phyloP scores from a whole-genome alignment of 345 rosid species.

The Brassica carinata region DNA sequence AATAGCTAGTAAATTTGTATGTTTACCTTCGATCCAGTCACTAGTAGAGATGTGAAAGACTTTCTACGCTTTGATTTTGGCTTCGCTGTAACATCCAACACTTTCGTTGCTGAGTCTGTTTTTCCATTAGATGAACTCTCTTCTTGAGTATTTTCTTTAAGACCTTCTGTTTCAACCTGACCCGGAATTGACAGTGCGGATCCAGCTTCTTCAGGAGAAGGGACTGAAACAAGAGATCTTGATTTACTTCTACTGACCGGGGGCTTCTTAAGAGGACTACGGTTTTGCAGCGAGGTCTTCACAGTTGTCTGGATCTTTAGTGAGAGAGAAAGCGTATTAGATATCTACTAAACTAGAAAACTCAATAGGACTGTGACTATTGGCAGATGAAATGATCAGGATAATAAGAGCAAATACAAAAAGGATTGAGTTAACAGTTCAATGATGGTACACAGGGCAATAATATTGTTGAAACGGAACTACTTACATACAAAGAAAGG shows the following conservation, averaged over 20 bases:
- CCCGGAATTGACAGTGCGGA: constrained; percentile 33
- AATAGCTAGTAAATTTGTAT: not conserved
- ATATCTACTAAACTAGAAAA: not conserved
- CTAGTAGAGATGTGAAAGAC: constrained; percentile 80
- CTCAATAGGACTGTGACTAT: not conserved
- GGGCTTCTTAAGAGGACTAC: constrained; percentile 39
- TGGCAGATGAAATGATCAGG: constrained; percentile 9
- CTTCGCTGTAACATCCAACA: constrained; percentile 39
- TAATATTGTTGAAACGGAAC: constrained; percentile 2
- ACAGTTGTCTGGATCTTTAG: constrained; percentile 33
- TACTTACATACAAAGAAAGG: constrained; percentile 17
- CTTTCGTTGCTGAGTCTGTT: constrained; percentile 31
- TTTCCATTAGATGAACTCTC: constrained; percentile 42
- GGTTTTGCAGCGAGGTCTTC: constrained; percentile 33
- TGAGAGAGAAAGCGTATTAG: constrained; percentile 22
- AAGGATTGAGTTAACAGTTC: constrained; percentile 3
- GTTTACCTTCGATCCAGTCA: constrained; percentile 76
- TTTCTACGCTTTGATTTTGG: constrained; percentile 75
- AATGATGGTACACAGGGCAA: constrained; percentile 4
- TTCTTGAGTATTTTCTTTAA: constrained; percentile 44
- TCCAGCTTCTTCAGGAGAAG: constrained; percentile 40
- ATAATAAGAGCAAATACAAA: constrained; percentile 11
- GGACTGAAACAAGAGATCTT: constrained; percentile 32
- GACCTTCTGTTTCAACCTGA: constrained; percentile 40
- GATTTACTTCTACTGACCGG: constrained; percentile 37